Base-by-base conservation (phyloP, 106 monocot species). In the Platanthera guangdongensis region DNA sequence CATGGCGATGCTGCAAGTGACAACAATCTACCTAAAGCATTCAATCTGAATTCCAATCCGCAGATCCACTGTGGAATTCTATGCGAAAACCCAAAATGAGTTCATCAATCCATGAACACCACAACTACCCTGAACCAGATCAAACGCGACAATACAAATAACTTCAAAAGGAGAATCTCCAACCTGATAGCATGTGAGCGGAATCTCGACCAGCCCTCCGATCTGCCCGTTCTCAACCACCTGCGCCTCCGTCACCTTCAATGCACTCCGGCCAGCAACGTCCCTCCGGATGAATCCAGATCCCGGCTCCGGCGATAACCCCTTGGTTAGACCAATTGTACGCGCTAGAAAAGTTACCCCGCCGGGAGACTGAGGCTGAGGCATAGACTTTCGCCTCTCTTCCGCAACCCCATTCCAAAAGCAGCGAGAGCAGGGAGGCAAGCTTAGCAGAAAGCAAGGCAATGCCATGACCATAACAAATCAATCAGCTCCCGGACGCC, bases 181-280 rank as follows among this genome's bases (percentile, higher is more conserved):
- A 71, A 93, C 96, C 96, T 96, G 93, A 81, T 91, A 96, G 52
- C 93, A 96, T 75, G 89, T 91, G 75, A 91, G 85, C 8, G 96
- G 91, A 72, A 96, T 93, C 84, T 96, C 91, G 46, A 55, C 52
- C 39, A 84, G 54, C n/a, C 64, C 75, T 25, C 9, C 51, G 19
- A 65, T 73, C 86, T 82, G 78, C 70, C 81, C 88, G 21, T 51
- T 77, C 30, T 89, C 89, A 13, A 83, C 75, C 14, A 48, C 68
- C 74, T 57, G 78, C 13, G 78, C 78, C 55, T 81, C 83, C 76
- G 74, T 62, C 55, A 69, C 76, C 80, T 76, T 83, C 81, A 83
- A 13, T 76, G 50, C 82, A 75, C 81, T 87, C 68, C 69, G 64
- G 3, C 77, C 73, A 51, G 74, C 19, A 7, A 83, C 53, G 52